These are phyloP conservation scores for California macrophylla DNA, from an alignment of 441 rosid species.

Conservation along the genomic window DNA sequence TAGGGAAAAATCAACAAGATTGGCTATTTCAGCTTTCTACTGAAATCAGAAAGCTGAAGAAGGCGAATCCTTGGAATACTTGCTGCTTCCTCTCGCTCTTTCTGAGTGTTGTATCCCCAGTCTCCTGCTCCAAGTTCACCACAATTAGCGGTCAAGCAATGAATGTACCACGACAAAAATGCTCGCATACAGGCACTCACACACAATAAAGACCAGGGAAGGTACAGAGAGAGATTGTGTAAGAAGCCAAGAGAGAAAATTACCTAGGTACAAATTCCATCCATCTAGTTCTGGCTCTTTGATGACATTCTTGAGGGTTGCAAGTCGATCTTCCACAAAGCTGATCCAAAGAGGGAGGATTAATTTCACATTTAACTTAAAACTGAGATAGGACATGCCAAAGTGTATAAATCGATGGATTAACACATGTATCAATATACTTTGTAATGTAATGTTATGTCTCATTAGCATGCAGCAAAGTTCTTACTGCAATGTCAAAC, in stretches of 20 bases:
- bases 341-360: conserved; percentile 28
- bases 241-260: not conserved
- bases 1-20: not conserved
- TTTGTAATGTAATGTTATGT: not conserved
- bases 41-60: conserved; percentile 70
- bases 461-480: not conserved
- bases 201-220: not conserved
- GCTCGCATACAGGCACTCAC: not conserved
- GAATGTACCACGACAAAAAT: not conserved
- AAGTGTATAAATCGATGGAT: not conserved
- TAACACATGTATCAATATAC: not conserved
- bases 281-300: conserved; percentile 72
- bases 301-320: conserved; percentile 78
- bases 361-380: conserved; percentile 8
- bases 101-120: conserved; percentile 88
- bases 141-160: conserved; percentile 12
- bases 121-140: conserved; percentile 39
- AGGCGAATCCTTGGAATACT: conserved; percentile 58
- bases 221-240: not conserved
- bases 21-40: conserved; percentile 61
- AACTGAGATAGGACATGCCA: not conserved
- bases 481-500: conserved; percentile 58
- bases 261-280: conserved; percentile 81
- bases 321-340: conserved; percentile 89
- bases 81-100: conserved; percentile 73